Percentiles rank a stretch among this genome's conserved stretches.
These are phyloP conservation scores for Pilasporangium apinafurcum DNA, from an alignment of 352 stramenopile species.

Conservation along the genomic window DNA sequence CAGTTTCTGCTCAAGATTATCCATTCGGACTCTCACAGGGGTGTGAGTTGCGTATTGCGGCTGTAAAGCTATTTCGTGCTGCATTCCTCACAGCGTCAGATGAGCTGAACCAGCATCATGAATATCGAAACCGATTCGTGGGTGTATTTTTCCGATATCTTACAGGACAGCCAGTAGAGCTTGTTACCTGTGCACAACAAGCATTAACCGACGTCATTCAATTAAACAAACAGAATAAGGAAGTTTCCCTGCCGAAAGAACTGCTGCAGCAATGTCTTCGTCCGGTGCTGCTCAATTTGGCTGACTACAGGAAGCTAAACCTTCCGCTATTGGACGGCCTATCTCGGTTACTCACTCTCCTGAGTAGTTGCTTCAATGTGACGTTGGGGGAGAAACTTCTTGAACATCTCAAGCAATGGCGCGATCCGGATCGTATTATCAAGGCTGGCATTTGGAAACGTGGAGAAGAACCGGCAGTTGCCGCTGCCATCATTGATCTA, in stretches of 20 bases:
- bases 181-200: slow-evolving; percentile 77
- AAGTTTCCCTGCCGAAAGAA: slow-evolving; percentile 91
- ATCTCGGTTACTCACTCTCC: slow-evolving; percentile 87
- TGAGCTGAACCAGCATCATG: slow-evolving; percentile 81
- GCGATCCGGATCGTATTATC: slow-evolving; percentile 85
- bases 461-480: slow-evolving; percentile 93
- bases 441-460: slow-evolving; percentile 91
- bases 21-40: slow-evolving; percentile 79
- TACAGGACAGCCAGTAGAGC: slow-evolving; percentile 75
- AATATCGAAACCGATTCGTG: slow-evolving; percentile 81
- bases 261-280: slow-evolving; percentile 94
- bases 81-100: slow-evolving; percentile 78
- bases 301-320: slow-evolving; percentile 96
- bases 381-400: slow-evolving; percentile 96
- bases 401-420: slow-evolving; percentile 94
- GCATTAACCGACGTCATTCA: slow-evolving; percentile 78
- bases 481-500: slow-evolving; percentile 93
- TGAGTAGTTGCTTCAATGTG: slow-evolving; percentile 97
- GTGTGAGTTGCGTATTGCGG: slow-evolving; percentile 80
- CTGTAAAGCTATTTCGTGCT: slow-evolving; percentile 82
- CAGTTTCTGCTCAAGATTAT: slow-evolving; percentile 75
- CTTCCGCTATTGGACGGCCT: slow-evolving; percentile 92
- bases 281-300: slow-evolving; percentile 94
- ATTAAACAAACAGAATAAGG: slow-evolving; percentile 84
- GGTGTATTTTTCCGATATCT: slow-evolving; percentile 89